Evolutionary conservation across 257 asterid genomes (phyloP), one percentile per base, ranked within the genome.

Genomic region (Lycium ferocissimum): DNA sequence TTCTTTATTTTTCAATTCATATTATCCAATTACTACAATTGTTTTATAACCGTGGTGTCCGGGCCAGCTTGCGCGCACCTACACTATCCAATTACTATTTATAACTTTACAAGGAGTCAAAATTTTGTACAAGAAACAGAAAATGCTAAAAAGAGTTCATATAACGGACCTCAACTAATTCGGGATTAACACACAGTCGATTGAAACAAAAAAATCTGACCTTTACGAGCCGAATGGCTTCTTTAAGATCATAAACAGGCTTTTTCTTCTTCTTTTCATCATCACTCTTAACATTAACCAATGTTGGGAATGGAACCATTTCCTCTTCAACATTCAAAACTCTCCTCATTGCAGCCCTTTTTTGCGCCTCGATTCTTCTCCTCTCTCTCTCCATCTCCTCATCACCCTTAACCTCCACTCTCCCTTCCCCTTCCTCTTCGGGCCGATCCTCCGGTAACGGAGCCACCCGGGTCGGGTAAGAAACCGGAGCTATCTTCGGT

Each of bases 391-490:
- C 95, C 83, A 93, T 58, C 86, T 91, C 98, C 80, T 78, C 94
- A 82, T 84, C 79, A 67, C 84, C 47, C 54, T 49, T 40, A 38
- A 22, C 26, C 11, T 72, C 79, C 79, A 61, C 33, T 47, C 35
- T 53, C 49, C 35, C n/a, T 2, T 13, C 90, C 78, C 40, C 45
- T 40, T 40, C 90, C 85, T 57, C 79, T 84, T 40, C 89, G 26
- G 5, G 70, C 65, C 90, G 88, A 87, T 96, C 97, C 89, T 94
- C 97, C 9, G 99, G 99, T 85, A 96, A 90, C 1, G 98, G 98
- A 17, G 99, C 99, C 33, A 95, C 97, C n/a, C 98, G 89, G 10
- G 83, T 45, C 1, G 96, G 88, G 75, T 95, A 94, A 2, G 98
- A 92, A 79, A 94, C 90, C 3, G 98, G 93, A 26, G 95, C 53